phyloP scores from a whole-genome alignment of 768 basidiomycete species.

The Pleurotus platypus region DNA sequence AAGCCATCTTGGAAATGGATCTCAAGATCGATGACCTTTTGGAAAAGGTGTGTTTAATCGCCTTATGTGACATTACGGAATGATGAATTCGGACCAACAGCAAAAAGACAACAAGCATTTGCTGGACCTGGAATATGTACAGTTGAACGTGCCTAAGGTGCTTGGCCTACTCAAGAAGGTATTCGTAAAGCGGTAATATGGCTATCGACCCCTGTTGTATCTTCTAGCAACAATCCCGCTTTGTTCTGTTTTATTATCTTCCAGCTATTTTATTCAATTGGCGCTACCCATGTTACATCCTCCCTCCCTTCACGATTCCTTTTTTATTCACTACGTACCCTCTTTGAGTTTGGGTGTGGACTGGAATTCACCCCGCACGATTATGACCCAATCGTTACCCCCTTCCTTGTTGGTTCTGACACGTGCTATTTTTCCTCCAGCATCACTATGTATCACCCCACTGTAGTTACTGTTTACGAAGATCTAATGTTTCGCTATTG shows the following conservation, averaged over 20 bases:
- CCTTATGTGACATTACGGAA: not conserved
- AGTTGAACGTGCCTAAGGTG: constrained; percentile 94
- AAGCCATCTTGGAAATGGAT: constrained; percentile 99
- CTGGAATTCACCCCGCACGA: constrained; percentile 2
- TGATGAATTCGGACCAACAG: constrained; percentile 33
- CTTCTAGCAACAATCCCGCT: constrained; percentile 16
- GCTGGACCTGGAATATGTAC: constrained; percentile 95
- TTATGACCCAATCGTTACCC: constrained; percentile 13
- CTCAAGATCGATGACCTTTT: constrained; percentile 97
- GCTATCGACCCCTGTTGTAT: constrained; percentile 24
- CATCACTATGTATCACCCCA: constrained; percentile 26
- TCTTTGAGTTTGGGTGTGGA: not conserved
- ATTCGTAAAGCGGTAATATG: constrained; percentile 75
- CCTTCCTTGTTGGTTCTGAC: constrained; percentile 12
- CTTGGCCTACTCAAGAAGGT: constrained; percentile 91
- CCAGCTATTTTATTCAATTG: constrained; percentile 9
- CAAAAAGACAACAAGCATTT: constrained; percentile 99
- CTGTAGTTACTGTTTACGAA: constrained; percentile 17
- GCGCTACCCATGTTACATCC: not conserved
- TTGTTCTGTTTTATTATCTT: constrained; percentile 12
- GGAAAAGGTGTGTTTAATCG: constrained; percentile 71
- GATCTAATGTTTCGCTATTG: not conserved
- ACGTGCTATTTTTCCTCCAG: constrained; percentile 12
- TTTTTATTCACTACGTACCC: not conserved
- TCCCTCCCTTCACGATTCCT: not conserved